Base-by-base conservation (phyloP, 2,329 filamentous ascomycete genomes). In the Zarea fungicola region DNA sequence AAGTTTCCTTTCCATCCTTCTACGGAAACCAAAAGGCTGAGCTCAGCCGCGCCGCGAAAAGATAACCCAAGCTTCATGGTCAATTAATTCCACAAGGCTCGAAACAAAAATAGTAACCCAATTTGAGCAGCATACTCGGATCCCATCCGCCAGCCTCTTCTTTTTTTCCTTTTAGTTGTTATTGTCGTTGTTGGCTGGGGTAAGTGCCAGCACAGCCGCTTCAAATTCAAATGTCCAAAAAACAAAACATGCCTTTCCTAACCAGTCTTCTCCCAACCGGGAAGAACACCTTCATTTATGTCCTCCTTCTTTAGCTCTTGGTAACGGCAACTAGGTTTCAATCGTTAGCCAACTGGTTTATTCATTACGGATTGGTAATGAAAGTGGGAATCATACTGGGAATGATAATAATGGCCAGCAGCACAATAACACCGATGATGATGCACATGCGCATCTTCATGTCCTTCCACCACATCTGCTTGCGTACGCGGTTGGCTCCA, bases 401-500 rank as follows among this genome's bases (percentile, higher is more conserved):
- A 60, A 97, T 84, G 64, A 99, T 93, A 67, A 99, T 97, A 69
- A 99, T 81, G 60, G 95, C 75, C 58, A 99, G 80, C 60, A 99
- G 78, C 59, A 97, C 80, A 68, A 97, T 86, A 70, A 99, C 87
- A 63, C 91, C 93, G 52, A 84, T 78, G 65, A 95, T 87, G 60
- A 99, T 77, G 74, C 92, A 97, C 78, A 96, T 93, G 70, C 93
- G 85, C 93, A 99, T 99, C 83, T 97, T 97, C 89, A 96, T 95
- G 66, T 97, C 92, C 81, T 97, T 97, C 92, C 91, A 97, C 92
- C 92, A 97, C 92, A 97, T 97, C 72, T 95, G 85, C 78, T 91
- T 92, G 70, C 93, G 84, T 60, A 99, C 92, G 62, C 89, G 80
- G 77, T 97, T 99, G 71, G 95, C 93, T 56, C 93, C 92, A 58